Evolutionary conservation across 129 eudicot species (phyloP).

Genomic region (Lactuca sativa): DNA sequence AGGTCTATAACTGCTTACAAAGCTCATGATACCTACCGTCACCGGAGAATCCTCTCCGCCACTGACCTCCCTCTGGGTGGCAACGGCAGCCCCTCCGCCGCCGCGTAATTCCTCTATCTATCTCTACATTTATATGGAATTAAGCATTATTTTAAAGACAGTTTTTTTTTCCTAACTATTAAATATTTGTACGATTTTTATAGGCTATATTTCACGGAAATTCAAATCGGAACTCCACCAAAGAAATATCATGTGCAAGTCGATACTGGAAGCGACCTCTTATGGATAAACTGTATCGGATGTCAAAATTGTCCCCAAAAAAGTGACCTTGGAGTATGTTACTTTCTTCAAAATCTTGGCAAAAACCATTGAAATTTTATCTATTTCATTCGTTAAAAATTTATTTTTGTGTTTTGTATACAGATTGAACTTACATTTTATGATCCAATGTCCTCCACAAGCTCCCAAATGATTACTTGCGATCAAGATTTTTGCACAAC

Average conservation of each 20-base stretch:
- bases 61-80: conserved; percentile 79
- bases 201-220: conserved; percentile 81
- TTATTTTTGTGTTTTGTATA: background rate
- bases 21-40: conserved; percentile 63
- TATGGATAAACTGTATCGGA: conserved; percentile 86
- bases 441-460: conserved; percentile 56
- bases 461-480: conserved; percentile 53
- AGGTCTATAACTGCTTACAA: conserved; percentile 33
- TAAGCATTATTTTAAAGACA: background rate
- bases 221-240: conserved; percentile 75
- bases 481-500: conserved; percentile 60
- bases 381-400: background rate
- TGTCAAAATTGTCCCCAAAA: conserved; percentile 65
- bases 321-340: conserved; percentile 72
- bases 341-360: conserved; percentile 10
- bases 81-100: conserved; percentile 60
- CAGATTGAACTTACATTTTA: conserved; percentile 65
- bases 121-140: background rate
- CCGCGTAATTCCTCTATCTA: conserved; percentile 53
- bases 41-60: conserved; percentile 64
- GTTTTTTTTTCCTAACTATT: background rate
- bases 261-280: conserved; percentile 85
- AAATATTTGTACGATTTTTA: background rate
- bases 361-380: background rate
- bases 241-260: conserved; percentile 75